phyloP scores from a whole-genome alignment of 352 stramenopile species.

The Globisporangium recalcitrans region DNA sequence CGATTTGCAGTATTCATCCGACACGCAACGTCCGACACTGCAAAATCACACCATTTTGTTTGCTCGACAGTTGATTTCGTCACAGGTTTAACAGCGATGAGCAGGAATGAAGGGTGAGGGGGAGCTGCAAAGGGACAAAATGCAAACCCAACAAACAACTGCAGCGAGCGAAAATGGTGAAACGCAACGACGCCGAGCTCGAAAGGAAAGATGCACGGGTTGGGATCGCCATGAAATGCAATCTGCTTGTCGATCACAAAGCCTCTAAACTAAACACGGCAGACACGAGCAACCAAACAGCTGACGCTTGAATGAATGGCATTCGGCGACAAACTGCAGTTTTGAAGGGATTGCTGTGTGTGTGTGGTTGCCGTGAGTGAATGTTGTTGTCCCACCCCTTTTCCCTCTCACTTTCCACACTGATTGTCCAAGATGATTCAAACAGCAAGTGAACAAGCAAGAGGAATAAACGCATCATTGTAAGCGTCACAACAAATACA shows the following conservation, averaged over 20 bases:
- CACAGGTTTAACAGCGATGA: neutral
- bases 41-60: neutral
- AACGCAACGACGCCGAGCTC: neutral
- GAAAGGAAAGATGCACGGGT: neutral
- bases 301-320: neutral
- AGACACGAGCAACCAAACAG: neutral
- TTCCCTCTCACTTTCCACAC: neutral
- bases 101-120: neutral
- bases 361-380: neutral
- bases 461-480: too few species aligned
- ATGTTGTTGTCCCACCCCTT: neutral
- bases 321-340: slow-evolving; percentile 1
- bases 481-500: too few species aligned
- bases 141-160: neutral
- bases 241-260: neutral
- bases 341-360: neutral
- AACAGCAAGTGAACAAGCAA: too few species aligned
- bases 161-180: neutral
- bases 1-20: neutral
- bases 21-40: neutral
- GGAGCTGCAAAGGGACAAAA: neutral
- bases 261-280: neutral
- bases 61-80: neutral
- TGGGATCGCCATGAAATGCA: neutral
- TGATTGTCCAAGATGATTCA: too few species aligned